Percentiles rank a stretch among this genome's conserved stretches.
These are phyloP conservation scores for Zoysia japonica DNA, from an alignment of 176 grass and related monocot genomes.

Conservation along the genomic window DNA sequence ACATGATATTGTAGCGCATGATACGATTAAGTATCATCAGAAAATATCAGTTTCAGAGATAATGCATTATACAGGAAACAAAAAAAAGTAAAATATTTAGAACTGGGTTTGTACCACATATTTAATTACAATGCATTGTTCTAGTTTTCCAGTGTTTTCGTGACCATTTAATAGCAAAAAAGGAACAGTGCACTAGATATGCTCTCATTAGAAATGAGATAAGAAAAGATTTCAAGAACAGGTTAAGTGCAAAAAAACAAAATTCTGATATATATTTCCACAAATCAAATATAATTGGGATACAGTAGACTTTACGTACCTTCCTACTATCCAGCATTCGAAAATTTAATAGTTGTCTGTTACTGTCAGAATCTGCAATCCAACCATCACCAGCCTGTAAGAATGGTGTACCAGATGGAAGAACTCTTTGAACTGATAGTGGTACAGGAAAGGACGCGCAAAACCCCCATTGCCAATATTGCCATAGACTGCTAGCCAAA, in stretches of 20 bases:
- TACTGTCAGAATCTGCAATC: slow-evolving; percentile 72
- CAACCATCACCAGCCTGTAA: slow-evolving; percentile 65
- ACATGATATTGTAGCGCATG: neutral
- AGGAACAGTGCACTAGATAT: neutral
- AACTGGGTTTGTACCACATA: neutral
- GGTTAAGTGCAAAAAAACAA: slow-evolving; percentile 30
- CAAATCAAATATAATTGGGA: slow-evolving; percentile 17
- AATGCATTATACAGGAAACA: neutral
- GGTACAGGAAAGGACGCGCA: slow-evolving; percentile 89
- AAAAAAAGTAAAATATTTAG: neutral
- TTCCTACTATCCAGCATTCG: slow-evolving; percentile 60
- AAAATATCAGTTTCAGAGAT: neutral
- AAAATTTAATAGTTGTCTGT: slow-evolving; percentile 55
- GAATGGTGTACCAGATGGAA: slow-evolving; percentile 69
- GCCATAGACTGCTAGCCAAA: slow-evolving; percentile 71
- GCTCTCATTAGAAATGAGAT: neutral
- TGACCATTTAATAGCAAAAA: neutral
- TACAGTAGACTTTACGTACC: slow-evolving; percentile 43
- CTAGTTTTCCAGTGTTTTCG: neutral
- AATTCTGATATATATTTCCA: slow-evolving; percentile 38
- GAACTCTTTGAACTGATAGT: slow-evolving; percentile 83
- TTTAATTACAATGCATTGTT: neutral
- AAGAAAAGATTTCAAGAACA: slow-evolving; percentile 5
- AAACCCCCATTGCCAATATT: slow-evolving; percentile 97
- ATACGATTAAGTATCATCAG: neutral